Evolutionary conservation across 1,139 yeast species (phyloP).

Genomic region (Blastobotrys persicus): DNA sequence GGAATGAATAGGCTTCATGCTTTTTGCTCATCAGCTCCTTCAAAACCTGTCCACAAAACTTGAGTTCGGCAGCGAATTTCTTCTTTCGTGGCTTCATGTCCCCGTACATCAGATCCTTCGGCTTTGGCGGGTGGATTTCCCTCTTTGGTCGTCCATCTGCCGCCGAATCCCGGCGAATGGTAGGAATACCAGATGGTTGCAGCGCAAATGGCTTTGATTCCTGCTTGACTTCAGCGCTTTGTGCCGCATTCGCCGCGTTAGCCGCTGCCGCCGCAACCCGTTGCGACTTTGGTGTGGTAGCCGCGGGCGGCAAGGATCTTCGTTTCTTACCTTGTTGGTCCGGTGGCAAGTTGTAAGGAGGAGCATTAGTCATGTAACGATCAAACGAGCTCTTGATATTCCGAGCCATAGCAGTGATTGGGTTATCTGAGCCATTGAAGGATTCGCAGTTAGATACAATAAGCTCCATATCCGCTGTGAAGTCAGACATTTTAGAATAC

Average conservation of each 20-base stretch:
- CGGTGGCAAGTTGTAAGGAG: conserved; percentile 63
- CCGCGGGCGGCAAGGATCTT: conserved; percentile 30
- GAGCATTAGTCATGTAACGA: conserved; percentile 90
- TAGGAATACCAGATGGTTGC: conserved; percentile 50
- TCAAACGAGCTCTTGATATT: conserved; percentile 89
- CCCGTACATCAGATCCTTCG: conserved; percentile 82
- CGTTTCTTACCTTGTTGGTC: conserved; percentile 30
- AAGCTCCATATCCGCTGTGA: conserved; percentile 76
- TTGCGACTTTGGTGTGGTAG: conserved; percentile 27
- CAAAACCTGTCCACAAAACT: conserved; percentile 78
- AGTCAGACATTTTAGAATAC: conserved; percentile 65
- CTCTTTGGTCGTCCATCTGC: conserved; percentile 81
- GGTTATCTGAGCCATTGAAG: conserved; percentile 82
- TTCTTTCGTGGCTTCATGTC: conserved; percentile 78
- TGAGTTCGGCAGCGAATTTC: conserved; percentile 84
- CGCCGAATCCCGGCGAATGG: conserved; percentile 61
- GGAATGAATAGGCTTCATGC: conserved; percentile 80
- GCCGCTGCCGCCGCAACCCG: conserved; percentile 31
- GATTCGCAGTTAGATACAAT: conserved; percentile 79
- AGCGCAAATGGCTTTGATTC: conserved; percentile 18
- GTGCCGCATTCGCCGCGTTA: conserved; percentile 21
- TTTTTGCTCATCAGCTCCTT: conserved; percentile 82
- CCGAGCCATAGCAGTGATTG: conserved; percentile 86
- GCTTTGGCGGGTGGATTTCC: conserved; percentile 93
- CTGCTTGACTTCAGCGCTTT: conserved; percentile 15